phyloP scores from a whole-genome alignment of 805 yeast genomes.

The Ogataea pignaliae region DNA sequence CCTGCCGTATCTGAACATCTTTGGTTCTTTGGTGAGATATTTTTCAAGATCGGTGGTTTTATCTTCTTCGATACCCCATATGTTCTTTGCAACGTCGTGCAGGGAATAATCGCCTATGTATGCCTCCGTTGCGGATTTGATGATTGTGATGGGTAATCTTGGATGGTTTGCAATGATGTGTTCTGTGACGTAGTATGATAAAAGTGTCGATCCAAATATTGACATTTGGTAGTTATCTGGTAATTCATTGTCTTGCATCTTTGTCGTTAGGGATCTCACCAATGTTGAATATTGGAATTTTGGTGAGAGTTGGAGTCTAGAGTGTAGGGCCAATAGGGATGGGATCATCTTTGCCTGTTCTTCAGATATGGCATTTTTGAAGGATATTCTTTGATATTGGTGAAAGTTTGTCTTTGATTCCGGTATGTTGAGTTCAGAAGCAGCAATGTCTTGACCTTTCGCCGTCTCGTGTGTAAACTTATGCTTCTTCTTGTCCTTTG shows the following conservation, averaged over 20 bases:
- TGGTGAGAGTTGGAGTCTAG: slow-evolving; percentile 64
- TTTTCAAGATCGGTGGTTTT: slow-evolving; percentile 57
- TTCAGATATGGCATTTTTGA: slow-evolving; percentile 35
- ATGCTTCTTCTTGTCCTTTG: slow-evolving; percentile 9
- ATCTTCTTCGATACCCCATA: slow-evolving; percentile 91
- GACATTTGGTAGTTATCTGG: slow-evolving; percentile 77
- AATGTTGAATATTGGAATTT: slow-evolving; percentile 58
- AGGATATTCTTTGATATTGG: slow-evolving; percentile 25
- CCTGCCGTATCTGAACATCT: slow-evolving; percentile 64
- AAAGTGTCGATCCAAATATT: slow-evolving; percentile 74
- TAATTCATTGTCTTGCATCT: slow-evolving; percentile 33
- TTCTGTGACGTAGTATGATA: slow-evolving; percentile 74
- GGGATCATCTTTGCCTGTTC: slow-evolving; percentile 58
- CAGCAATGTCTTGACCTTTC: slow-evolving; percentile 14
- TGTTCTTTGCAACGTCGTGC: slow-evolving; percentile 54
- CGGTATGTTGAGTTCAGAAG: slow-evolving; percentile 13
- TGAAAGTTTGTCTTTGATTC: slow-evolving; percentile 29
- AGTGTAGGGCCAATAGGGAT: slow-evolving; percentile 70
- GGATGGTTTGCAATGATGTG: slow-evolving; percentile 75
- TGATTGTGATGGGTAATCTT: slow-evolving; percentile 77
- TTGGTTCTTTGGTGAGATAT: slow-evolving; percentile 63
- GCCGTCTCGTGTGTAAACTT: slow-evolving; percentile 28
- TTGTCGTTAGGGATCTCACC: slow-evolving; percentile 75
- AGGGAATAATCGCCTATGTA: slow-evolving; percentile 67
- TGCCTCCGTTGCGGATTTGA: slow-evolving; percentile 71